Evolutionary conservation across 2,329 filamentous ascomycete genomes (phyloP).

Genomic region (Piedraia hortae): DNA sequence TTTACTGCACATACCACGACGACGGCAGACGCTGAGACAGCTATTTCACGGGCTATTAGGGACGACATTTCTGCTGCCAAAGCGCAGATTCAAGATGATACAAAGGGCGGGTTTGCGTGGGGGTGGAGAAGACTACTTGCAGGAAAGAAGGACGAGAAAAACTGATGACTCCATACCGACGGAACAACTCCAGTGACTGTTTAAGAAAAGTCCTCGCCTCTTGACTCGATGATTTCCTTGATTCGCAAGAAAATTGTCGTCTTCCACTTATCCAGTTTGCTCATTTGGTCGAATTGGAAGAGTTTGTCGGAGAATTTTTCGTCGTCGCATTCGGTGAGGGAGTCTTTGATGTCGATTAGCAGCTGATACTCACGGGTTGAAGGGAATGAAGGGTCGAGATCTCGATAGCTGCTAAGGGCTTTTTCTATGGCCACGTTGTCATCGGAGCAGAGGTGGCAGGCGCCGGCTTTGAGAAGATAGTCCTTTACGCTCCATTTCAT

Average conservation of each 20-base stretch:
- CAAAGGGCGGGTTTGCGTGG: too few species aligned
- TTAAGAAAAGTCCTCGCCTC: conserved; percentile 40
- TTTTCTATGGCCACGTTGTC: conserved; percentile 56
- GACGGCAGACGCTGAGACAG: too few species aligned
- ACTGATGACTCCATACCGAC: too few species aligned
- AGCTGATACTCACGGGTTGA: conserved; percentile 59
- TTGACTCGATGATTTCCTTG: conserved; percentile 56
- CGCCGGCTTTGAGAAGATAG: conserved; percentile 78
- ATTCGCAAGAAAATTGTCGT: conserved; percentile 56
- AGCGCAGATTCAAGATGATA: too few species aligned
- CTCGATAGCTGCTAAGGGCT: conserved; percentile 56
- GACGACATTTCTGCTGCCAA: too few species aligned
- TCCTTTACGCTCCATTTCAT: conserved; percentile 91
- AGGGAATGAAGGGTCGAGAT: conserved; percentile 50
- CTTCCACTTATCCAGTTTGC: conserved; percentile 93
- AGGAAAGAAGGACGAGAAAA: too few species aligned
- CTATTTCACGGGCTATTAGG: too few species aligned
- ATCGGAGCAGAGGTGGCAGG: conserved; percentile 54
- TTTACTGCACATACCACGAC: too few species aligned
- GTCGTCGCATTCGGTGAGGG: conserved; percentile 50
- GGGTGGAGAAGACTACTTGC: too few species aligned
- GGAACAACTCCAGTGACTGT: too few species aligned
- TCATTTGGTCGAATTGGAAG: conserved; percentile 75
- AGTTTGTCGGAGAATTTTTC: conserved; percentile 65
- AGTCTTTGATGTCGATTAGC: conserved; percentile 45